Evolutionary conservation across 1,139 yeast species (phyloP), one percentile per base, ranked within the genome.

Genomic region (Starmera stellimalicola): DNA sequence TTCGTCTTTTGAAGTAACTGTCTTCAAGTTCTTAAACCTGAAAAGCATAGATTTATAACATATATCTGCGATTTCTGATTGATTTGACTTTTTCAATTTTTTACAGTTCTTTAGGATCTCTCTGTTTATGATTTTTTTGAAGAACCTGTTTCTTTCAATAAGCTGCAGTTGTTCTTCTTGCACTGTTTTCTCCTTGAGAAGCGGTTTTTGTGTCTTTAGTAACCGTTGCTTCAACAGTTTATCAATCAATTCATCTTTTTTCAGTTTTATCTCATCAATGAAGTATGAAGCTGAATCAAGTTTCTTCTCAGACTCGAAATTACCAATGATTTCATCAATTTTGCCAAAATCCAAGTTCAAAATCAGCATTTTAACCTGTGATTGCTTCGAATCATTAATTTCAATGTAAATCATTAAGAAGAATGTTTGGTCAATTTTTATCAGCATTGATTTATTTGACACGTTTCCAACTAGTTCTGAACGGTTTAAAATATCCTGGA

Each of bases 171-270:
- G 50, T 16, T 42, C 44, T 10, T 39, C 39, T 26, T 47, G 42
- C 6, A 44, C 33, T 5, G 42, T 41, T 22, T 40, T 43, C 5
- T 22, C 16, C 32, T 37, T 27, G 20, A 42, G 37, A 10, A 32
- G 14, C 6, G 11, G 14, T 22, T 22, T 22, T 14, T 22, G 25
- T 7, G 25, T 22, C 12, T 22, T 36, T 6, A 29, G 30, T 6
- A 35, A 32, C 17, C 44, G 36, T 24, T 42, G 45, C 16, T 34
- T 37, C 12, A 43, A 29, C 2, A 42, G 28, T 7, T 16, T 36
- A 24, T 47, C 50, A 39, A 48, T 45, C n/a, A 48, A 29, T 16
- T 46, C 52, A 10, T 44, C 47, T 16, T 43, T 42, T 18, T 33
- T 34, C 14, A 39, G 31, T 1, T 20, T 11, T 0, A 32, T 37